A percentile compares a stretch with the other conserved stretches of the same genome.
Evolutionary conservation across 352 stramenopile genomes (phyloP).

Genomic region (Pythium coloratum): DNA sequence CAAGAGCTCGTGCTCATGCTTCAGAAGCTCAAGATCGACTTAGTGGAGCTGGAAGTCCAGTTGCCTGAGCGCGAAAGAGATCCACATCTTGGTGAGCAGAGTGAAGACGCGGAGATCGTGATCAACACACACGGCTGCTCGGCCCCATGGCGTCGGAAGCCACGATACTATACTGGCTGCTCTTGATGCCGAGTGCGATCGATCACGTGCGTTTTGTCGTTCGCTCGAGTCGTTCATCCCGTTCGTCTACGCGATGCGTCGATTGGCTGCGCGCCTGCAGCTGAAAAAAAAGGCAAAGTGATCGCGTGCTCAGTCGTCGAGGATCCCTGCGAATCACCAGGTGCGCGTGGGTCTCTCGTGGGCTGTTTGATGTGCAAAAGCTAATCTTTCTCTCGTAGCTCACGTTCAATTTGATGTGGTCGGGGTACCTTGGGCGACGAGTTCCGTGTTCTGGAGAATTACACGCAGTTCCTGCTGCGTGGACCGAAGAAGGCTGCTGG

Average conservation of each 20-base stretch:
- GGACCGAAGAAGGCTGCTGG: slow-evolving; percentile 55
- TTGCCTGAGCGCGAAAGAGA: slow-evolving; percentile 88
- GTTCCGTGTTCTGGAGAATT: slow-evolving; percentile 91
- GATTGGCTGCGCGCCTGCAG: slow-evolving; percentile 37
- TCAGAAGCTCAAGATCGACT: slow-evolving; percentile 92
- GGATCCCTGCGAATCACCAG: slow-evolving; percentile 84
- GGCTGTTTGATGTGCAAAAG: slow-evolving; percentile 92
- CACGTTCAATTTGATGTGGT: slow-evolving; percentile 75
- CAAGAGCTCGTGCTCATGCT: slow-evolving; percentile 87
- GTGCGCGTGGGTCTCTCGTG: slow-evolving; percentile 88
- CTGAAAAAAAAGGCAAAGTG: slow-evolving; percentile 54
- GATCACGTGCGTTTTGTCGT: slow-evolving; percentile 93
- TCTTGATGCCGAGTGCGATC: slow-evolving; percentile 85
- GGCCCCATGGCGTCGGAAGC: slow-evolving; percentile 85
- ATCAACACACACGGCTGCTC: slow-evolving; percentile 76
- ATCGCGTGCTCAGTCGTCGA: slow-evolving; percentile 63
- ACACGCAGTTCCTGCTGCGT: slow-evolving; percentile 94
- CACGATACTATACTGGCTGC: slow-evolving; percentile 86
- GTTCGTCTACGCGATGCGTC: slow-evolving; percentile 72
- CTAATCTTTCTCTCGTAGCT: slow-evolving; percentile 90
- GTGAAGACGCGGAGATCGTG: slow-evolving; percentile 85
- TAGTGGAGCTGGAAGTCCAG: slow-evolving; percentile 88
- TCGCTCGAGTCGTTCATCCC: slow-evolving; percentile 90
- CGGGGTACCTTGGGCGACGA: slow-evolving; percentile 89
- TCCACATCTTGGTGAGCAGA: slow-evolving; percentile 78